These are phyloP conservation scores for Puccinia hordei DNA, from an alignment of 1,284 basidiomycete genomes.

Conservation along the genomic window DNA sequence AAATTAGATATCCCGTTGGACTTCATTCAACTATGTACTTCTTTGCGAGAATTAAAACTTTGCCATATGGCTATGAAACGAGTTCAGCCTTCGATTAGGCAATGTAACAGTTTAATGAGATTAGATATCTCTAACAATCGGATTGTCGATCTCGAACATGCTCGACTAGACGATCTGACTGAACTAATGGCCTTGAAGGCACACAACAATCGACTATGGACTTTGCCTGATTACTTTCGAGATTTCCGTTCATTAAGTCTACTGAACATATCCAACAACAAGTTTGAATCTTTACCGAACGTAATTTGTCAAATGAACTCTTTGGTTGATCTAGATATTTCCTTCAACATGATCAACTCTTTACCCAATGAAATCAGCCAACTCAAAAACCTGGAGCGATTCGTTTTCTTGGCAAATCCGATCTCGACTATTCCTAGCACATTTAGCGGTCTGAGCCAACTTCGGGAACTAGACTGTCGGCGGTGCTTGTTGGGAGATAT, in stretches of 20 bases:
- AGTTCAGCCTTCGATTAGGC: slow-evolving; percentile 79
- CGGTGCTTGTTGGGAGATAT: slow-evolving; percentile 79
- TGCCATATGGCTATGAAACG: slow-evolving; percentile 94
- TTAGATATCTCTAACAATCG: slow-evolving; percentile 93
- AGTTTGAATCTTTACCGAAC: slow-evolving; percentile 77
- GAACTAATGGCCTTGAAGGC: slow-evolving; percentile 74
- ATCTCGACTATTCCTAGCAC: slow-evolving; percentile 75
- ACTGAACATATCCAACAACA: slow-evolving; percentile 96
- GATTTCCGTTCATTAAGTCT: slow-evolving; percentile 72
- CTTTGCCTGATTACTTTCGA: slow-evolving; percentile 81
- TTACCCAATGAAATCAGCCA: slow-evolving; percentile 79
- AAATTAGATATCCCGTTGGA: slow-evolving; percentile 95
- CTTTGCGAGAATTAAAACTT: slow-evolving; percentile 80
- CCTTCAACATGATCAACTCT: slow-evolving; percentile 85
- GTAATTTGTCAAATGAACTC: slow-evolving; percentile 75
- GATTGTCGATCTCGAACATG: slow-evolving; percentile 84
- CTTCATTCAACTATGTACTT: slow-evolving; percentile 87
- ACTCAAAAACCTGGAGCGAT: slow-evolving; percentile 70
- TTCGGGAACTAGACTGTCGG: slow-evolving; percentile 77
- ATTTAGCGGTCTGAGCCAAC: slow-evolving; percentile 67
- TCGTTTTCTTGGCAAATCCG: slow-evolving; percentile 87
- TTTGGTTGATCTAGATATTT: slow-evolving; percentile 85
- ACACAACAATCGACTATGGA: slow-evolving; percentile 90
- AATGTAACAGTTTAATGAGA: slow-evolving; percentile 73
- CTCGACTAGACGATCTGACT: slow-evolving; percentile 75